These are phyloP conservation scores for Penicillium olsonii DNA, from an alignment of 2,329 filamentous ascomycete genomes.

Conservation along the genomic window DNA sequence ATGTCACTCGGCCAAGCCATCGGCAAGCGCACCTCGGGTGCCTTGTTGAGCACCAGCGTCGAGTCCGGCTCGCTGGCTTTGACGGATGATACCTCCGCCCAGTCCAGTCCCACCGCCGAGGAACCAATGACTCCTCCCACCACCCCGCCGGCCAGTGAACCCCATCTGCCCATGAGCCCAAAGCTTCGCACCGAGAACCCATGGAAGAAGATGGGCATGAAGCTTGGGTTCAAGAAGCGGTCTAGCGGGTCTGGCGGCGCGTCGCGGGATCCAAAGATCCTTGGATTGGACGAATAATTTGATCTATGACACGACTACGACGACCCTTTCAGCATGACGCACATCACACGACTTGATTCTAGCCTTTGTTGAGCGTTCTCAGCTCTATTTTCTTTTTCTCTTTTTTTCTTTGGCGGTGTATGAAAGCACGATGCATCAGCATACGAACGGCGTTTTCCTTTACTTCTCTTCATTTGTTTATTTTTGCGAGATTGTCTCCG, in stretches of 20 bases:
- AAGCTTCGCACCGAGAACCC: slow-evolving; percentile 48
- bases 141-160: slow-evolving; percentile 51
- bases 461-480: slow-evolving; percentile 12
- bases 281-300: slow-evolving; percentile 23
- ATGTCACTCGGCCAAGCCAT: slow-evolving; percentile 36
- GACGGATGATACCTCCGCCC: slow-evolving; percentile 50
- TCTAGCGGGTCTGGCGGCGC: slow-evolving; percentile 24
- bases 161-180: slow-evolving; percentile 37
- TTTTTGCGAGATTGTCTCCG: slow-evolving; percentile 5
- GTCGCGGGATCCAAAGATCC: slow-evolving; percentile 23
- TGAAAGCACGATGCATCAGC: slow-evolving; percentile 31
- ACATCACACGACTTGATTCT: slow-evolving; percentile 16
- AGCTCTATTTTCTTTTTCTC: slow-evolving; percentile 19
- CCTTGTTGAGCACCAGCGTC: slow-evolving; percentile 39
- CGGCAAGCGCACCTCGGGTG: slow-evolving; percentile 40
- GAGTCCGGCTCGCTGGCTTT: slow-evolving; percentile 41
- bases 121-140: slow-evolving; percentile 55
- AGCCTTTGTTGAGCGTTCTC: slow-evolving; percentile 23
- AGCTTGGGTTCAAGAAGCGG: slow-evolving; percentile 47
- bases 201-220: slow-evolving; percentile 57
- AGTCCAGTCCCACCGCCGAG: slow-evolving; percentile 43
- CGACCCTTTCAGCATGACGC: neutral
- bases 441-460: slow-evolving; percentile 25
- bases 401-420: slow-evolving; percentile 28
- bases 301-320: neutral